Percentiles rank a stretch among this genome's conserved stretches.
These are phyloP conservation scores for Talaromyces albobiverticillius DNA, from an alignment of 2,329 filamentous ascomycete species.

Conservation along the genomic window DNA sequence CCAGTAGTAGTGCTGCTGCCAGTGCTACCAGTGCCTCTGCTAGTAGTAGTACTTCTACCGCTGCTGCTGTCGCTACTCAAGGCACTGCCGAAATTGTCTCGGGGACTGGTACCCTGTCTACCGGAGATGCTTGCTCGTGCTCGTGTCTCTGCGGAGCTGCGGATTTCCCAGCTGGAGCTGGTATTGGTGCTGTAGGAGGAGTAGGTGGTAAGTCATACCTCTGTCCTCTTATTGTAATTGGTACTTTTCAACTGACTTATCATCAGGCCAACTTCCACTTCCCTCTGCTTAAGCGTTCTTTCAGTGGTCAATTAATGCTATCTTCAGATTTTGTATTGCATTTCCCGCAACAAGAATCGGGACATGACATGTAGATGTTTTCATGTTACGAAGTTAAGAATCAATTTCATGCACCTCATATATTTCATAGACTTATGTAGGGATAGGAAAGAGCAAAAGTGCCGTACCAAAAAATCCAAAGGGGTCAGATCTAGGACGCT, in stretches of 20 bases:
- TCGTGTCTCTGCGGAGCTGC: slow-evolving; percentile 22
- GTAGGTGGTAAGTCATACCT: slow-evolving; percentile 19
- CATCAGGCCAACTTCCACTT: slow-evolving; percentile 1
- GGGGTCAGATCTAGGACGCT: background rate
- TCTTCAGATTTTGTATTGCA: background rate
- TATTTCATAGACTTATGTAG: too few relatives aligned
- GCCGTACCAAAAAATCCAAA: background rate
- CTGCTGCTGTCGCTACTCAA: slow-evolving; percentile 8
- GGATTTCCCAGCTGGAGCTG: slow-evolving; percentile 20
- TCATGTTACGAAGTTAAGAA: too few relatives aligned
- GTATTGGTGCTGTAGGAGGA: slow-evolving; percentile 19
- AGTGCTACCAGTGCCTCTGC: too few relatives aligned
- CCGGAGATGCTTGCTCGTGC: slow-evolving; percentile 20
- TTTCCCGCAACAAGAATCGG: background rate
- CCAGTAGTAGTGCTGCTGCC: background rate
- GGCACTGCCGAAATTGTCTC: slow-evolving; percentile 17
- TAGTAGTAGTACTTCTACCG: slow-evolving; percentile 1
- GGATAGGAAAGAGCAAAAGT: too few relatives aligned
- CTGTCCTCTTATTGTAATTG: background rate
- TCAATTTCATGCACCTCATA: too few relatives aligned
- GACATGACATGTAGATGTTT: too few relatives aligned
- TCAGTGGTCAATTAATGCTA: too few relatives aligned
- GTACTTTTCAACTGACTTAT: background rate
- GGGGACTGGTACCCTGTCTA: slow-evolving; percentile 18
- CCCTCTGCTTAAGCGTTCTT: background rate